Percentiles rank a stretch among this genome's conserved stretches.
Evolutionary conservation across 192 early-diverging fungal genomes (phyloP).

Genomic region (Linnemannia exigua): DNA sequence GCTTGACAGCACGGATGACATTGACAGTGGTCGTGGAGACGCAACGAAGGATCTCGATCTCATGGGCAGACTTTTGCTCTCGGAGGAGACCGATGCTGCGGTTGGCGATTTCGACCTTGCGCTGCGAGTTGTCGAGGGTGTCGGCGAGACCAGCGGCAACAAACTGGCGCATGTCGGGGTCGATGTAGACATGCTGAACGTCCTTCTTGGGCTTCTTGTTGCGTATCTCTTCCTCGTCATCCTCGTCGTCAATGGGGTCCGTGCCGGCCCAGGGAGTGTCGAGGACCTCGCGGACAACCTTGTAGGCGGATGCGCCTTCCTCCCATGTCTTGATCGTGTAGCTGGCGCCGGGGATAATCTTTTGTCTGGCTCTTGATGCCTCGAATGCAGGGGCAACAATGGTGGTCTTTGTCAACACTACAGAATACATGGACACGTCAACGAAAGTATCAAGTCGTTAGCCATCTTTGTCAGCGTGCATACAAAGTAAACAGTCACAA

Average conservation of each 20-base stretch:
- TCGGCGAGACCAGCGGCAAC: slow-evolving; percentile 51
- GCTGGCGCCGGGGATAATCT: slow-evolving; percentile 25
- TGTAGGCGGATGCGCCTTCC: slow-evolving; percentile 64
- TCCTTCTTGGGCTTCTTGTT: slow-evolving; percentile 37
- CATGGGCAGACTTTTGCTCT: slow-evolving; percentile 59
- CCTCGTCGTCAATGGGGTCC: slow-evolving; percentile 2
- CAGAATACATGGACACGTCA: neutral
- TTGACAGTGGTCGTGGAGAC: slow-evolving; percentile 59
- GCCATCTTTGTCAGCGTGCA: neutral
- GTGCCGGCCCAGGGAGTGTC: slow-evolving; percentile 23
- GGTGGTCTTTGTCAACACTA: slow-evolving; percentile 56
- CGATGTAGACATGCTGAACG: slow-evolving; percentile 46
- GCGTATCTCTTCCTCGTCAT: neutral
- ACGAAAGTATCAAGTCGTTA: neutral
- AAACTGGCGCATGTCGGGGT: slow-evolving; percentile 62
- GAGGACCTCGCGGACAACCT: slow-evolving; percentile 43
- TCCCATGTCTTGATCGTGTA: slow-evolving; percentile 60
- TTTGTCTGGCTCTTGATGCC: slow-evolving; percentile 59
- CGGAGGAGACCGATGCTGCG: slow-evolving; percentile 48
- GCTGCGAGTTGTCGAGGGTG: slow-evolving; percentile 29
- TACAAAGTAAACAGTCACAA: neutral
- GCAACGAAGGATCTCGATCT: slow-evolving; percentile 65
- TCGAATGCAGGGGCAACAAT: slow-evolving; percentile 66
- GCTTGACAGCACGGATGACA: slow-evolving; percentile 59
- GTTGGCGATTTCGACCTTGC: slow-evolving; percentile 47